phyloP scores from a whole-genome alignment of 2,329 filamentous ascomycete species.

The Hymenotorrendiella dingleyae region DNA sequence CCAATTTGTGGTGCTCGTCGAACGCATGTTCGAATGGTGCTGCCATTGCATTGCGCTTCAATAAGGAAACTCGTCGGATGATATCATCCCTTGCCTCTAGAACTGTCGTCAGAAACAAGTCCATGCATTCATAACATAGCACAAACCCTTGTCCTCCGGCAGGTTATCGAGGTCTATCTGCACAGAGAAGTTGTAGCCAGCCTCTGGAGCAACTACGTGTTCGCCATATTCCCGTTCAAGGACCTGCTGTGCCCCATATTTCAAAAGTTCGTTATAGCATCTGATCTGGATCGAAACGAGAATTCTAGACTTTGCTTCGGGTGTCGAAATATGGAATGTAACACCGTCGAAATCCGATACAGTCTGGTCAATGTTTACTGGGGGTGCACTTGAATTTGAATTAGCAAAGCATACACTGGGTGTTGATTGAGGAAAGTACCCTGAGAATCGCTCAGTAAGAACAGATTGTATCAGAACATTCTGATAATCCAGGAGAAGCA shows the following conservation, averaged over 20 bases:
- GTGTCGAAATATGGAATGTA: slow-evolving; percentile 96
- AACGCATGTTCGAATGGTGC: slow-evolving; percentile 97
- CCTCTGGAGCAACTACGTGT: slow-evolving; percentile 82
- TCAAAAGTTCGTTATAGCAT: slow-evolving; percentile 87
- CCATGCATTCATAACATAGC: neutral
- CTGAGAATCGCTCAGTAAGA: slow-evolving; percentile 79
- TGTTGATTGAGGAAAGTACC: slow-evolving; percentile 19
- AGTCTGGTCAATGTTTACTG: slow-evolving; percentile 90
- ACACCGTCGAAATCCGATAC: slow-evolving; percentile 99
- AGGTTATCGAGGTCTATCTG: slow-evolving; percentile 82
- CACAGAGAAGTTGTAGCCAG: slow-evolving; percentile 94
- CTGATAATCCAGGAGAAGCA: slow-evolving; percentile 97
- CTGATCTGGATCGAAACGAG: slow-evolving; percentile 90
- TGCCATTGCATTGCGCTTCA: slow-evolving; percentile 99
- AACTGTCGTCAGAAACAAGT: slow-evolving; percentile 7
- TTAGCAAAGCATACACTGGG: slow-evolving; percentile 18
- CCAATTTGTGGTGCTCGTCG: slow-evolving; percentile 79
- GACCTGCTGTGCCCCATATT: slow-evolving; percentile 88
- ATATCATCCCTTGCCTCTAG: slow-evolving; percentile 77
- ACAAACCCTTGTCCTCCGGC: slow-evolving; percentile 67
- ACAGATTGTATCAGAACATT: slow-evolving; percentile 97
- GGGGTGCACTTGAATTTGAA: slow-evolving; percentile 60
- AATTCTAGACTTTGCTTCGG: slow-evolving; percentile 89
- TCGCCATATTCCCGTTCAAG: slow-evolving; percentile 90
- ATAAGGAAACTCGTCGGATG: slow-evolving; percentile 76